Percentiles rank a stretch among this genome's conserved stretches.
These are phyloP conservation scores for Backusella tarrabulga DNA, from an alignment of 192 early-diverging fungal species.

Conservation along the genomic window DNA sequence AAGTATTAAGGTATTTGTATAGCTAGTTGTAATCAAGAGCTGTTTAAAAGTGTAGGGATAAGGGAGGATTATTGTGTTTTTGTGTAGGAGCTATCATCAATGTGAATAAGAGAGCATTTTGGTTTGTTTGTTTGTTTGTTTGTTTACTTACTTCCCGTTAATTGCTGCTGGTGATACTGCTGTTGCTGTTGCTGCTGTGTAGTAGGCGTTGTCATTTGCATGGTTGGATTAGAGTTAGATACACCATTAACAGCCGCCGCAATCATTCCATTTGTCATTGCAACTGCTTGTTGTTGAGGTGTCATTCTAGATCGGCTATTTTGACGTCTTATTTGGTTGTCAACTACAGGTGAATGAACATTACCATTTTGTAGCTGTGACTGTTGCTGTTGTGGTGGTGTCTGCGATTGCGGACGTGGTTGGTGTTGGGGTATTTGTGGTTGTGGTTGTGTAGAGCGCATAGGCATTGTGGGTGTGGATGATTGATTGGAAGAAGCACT, in stretches of 20 bases:
- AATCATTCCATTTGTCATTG: conserved; percentile 35
- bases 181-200: conserved; percentile 25
- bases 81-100: not conserved
- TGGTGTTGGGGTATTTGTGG: not conserved
- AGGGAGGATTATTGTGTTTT: conserved; percentile 9
- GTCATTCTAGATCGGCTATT: conserved; percentile 26
- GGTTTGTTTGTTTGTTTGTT: not conserved
- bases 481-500: not conserved
- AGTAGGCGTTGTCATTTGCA: conserved; percentile 12
- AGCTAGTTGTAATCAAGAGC: not conserved
- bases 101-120: not conserved
- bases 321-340: conserved; percentile 23
- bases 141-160: not conserved
- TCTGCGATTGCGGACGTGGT: not conserved
- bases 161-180: conserved; percentile 12
- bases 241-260: conserved; percentile 30
- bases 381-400: not conserved
- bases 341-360: not conserved
- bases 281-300: conserved; percentile 33
- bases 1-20: not conserved
- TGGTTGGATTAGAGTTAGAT: not conserved
- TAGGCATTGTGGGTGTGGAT: not conserved
- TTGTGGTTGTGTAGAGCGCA: not conserved
- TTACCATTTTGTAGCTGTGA: not conserved
- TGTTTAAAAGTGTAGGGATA: conserved; percentile 12